Evolutionary conservation across 2,329 filamentous ascomycete genomes (phyloP).

Genomic region (Phialophora verrucosa): DNA sequence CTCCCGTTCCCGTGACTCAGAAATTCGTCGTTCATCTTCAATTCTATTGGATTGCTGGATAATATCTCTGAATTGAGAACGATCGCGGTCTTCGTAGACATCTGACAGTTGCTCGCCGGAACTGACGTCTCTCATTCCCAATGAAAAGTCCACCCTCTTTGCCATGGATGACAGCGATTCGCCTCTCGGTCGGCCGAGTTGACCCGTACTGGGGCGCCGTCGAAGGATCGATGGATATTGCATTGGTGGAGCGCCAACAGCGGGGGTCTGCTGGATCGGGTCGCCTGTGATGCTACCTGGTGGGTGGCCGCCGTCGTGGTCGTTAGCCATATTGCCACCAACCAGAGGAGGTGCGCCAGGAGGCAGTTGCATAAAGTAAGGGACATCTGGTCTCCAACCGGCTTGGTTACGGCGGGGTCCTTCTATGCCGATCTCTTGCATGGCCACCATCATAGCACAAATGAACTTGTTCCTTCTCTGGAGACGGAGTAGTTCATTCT

Average conservation of each 20-base stretch:
- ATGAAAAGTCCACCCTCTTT: conserved; percentile 72
- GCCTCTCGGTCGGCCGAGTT: conserved; percentile 55
- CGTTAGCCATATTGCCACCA: conserved; percentile 48
- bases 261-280: conserved; percentile 27
- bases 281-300: conserved; percentile 44
- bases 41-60: conserved; percentile 49
- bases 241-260: conserved; percentile 10
- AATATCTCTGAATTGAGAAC: conserved; percentile 45
- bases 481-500: conserved; percentile 89
- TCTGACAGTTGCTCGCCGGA: conserved; percentile 67
- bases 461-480: conserved; percentile 94
- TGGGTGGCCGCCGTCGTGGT: conserved; percentile 51
- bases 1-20: conserved; percentile 36
- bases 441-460: conserved; percentile 84
- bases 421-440: conserved; percentile 83
- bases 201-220: conserved; percentile 49
- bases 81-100: conserved; percentile 64
- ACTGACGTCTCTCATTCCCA: conserved; percentile 67
- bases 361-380: conserved; percentile 65
- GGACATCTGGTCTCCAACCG: conserved; percentile 69
- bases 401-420: conserved; percentile 76
- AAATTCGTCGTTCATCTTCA: conserved; percentile 43
- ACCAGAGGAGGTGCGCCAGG: conserved; percentile 54
- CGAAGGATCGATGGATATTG: conserved; percentile 62
- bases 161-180: conserved; percentile 64